Base-by-base conservation (phyloP, 345 rosid genomes). In the Jatropha curcas region DNA sequence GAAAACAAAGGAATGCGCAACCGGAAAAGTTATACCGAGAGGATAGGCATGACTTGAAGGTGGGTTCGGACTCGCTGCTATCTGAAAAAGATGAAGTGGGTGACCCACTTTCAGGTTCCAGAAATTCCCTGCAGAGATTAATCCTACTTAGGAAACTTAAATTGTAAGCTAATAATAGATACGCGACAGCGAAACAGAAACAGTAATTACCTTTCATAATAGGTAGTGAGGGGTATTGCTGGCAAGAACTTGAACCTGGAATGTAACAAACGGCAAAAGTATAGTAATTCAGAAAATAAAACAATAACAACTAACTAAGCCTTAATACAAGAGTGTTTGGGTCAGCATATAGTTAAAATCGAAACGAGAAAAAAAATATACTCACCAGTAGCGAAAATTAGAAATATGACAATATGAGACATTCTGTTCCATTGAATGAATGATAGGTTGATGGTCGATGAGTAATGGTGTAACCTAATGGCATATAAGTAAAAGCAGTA, bases 81-180 rank as follows among this genome's bases (percentile, higher is more conserved):
- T 82, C 89, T 28, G 91, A 85, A 76, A n/a, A 37, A 17, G 86
- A 84, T 51, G 88, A 81, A 67, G 74, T 65, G 19, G 86, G 83
- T 78, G 64, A 75, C 62, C 79, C 77, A 68, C 72, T 74, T 33
- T 86, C 86, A 2, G 72, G 74, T 84, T 82, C 74, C 81, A 10
- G 82, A 81, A 50, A 66, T 76, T 57, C 84, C 86, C 86, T 86
- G 78, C 53, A 74, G 59, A 39, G 34, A 31, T 35, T 48, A 67
- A 74, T 70, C 60, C 53, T 11, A 74, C 37, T 58, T 46, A 68
- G 75, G 35, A 67, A 67, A 14, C n/a, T 51, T 11, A 37, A 35
- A 53, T 48, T 14, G 57, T 24, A 24, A 51, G 65, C 34, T 33
- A 58, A 74, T 37, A 61, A 1, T 71, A 17, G 33, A 53, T 31